phyloP scores from a whole-genome alignment of 116 monocot species.

The Papilionanthe hybrid region DNA sequence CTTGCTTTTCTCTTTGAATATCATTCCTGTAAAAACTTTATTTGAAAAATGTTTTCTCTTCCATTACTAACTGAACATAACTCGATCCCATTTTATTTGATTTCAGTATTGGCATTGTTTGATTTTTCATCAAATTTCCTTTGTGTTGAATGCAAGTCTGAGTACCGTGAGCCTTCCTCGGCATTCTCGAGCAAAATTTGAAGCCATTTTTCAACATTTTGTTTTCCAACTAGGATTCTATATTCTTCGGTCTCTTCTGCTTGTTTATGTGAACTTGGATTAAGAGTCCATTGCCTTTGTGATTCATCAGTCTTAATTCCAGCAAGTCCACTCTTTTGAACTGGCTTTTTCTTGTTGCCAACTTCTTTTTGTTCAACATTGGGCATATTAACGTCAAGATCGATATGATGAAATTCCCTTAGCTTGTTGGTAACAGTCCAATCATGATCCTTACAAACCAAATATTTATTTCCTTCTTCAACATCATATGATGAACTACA shows the following conservation, averaged over 20 bases:
- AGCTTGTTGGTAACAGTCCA: conserved; percentile 19
- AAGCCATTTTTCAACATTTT: conserved; percentile 82
- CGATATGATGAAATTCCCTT: conserved; percentile 16
- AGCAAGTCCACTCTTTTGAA: neutral
- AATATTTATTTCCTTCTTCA: neutral
- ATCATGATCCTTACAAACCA: neutral
- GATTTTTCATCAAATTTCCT: neutral
- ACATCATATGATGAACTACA: neutral
- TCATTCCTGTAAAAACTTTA: conserved; percentile 4
- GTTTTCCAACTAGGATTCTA: conserved; percentile 45
- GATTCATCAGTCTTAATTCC: conserved; percentile 10
- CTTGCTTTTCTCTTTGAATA: neutral
- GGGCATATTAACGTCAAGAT: neutral
- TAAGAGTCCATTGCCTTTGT: neutral
- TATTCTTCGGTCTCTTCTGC: conserved; percentile 35
- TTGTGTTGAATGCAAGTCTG: neutral
- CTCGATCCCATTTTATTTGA: conserved; percentile 3
- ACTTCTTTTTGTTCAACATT: neutral
- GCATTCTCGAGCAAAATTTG: conserved; percentile 47
- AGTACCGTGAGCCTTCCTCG: conserved; percentile 15
- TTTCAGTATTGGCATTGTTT: conserved; percentile 9
- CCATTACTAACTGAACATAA: neutral
- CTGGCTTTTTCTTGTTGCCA: neutral
- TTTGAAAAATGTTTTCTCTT: conserved; percentile 14
- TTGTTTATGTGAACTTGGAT: neutral